Percentiles rank a stretch among this genome's conserved stretches.
Evolutionary conservation across 495 filamentous ascomycete species (phyloP).

Genomic region (Aspergillus cristatus): DNA sequence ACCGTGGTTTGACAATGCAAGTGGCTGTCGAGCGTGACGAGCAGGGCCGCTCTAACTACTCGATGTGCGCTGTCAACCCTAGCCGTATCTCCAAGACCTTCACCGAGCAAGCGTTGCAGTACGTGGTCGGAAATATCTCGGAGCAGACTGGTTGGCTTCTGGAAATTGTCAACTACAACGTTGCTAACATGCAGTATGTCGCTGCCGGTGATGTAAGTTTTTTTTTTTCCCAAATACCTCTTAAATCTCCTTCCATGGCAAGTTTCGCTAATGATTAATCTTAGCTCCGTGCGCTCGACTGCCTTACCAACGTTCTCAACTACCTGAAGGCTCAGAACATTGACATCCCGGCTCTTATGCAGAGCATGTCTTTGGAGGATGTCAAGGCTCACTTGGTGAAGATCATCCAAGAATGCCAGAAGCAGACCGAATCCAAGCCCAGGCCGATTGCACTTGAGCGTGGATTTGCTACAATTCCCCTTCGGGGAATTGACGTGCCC

Average conservation of each 20-base stretch:
- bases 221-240: background rate
- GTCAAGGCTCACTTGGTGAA: constrained; percentile 76
- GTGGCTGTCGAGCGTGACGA: constrained; percentile 97
- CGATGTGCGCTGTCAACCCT: constrained; percentile 98
- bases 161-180: constrained; percentile 99
- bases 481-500: constrained; percentile 93
- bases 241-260: too few relatives aligned
- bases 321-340: constrained; percentile 92
- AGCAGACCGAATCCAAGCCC: constrained; percentile 79
- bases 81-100: constrained; percentile 95
- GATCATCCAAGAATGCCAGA: constrained; percentile 77
- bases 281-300: constrained; percentile 82
- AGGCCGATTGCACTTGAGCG: constrained; percentile 80
- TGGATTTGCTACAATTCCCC: constrained; percentile 93
- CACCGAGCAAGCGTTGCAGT: constrained; percentile 92
- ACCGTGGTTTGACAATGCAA: constrained; percentile 98
- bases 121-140: constrained; percentile 85
- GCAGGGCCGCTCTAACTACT: constrained; percentile 88
- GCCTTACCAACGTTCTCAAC: constrained; percentile 84
- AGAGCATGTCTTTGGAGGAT: constrained; percentile 69
- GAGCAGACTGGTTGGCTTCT: constrained; percentile 90
- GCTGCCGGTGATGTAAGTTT: constrained; percentile 73
- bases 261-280: too few relatives aligned
- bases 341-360: constrained; percentile 86
- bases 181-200: constrained; percentile 97